Base-by-base conservation (phyloP, 2,329 filamentous ascomycete species). In the Fusarium sp. region DNA sequence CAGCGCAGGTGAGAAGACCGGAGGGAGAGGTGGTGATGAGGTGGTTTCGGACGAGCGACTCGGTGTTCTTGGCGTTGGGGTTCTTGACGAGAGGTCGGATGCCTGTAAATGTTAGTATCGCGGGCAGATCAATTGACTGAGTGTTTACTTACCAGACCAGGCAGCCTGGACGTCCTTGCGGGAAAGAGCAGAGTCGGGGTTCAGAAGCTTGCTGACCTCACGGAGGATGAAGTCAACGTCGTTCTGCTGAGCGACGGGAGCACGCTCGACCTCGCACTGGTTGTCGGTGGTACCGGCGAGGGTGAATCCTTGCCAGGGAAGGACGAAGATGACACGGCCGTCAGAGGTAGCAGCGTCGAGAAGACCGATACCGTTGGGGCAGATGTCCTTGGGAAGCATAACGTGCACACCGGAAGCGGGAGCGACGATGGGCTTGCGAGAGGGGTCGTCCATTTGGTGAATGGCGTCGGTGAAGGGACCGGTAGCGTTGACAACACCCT, bases 271-370 rank as follows among this genome's bases (percentile, higher is more conserved):
- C 20, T 85, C 82, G 59, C 91, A 92, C 5, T 92, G 89, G 61
- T 90, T 90, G 75, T 96, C 92, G 5, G 92, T 96, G 16, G 92
- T 95, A 72, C 92, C 92, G 52, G 93, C 92, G 66, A 96, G 92
- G 9, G 93, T 95, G 83, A 93, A 93, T 57, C 92, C 92, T 80
- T 95, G 91, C 92, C 92, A 96, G 10, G 92, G 92, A 55, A 96
- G 85, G 79, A 96, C 94, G 84, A 96, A 96, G 75, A 96, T 92
- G 70, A 96, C 92, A 76, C 92, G 89, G n/a, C 92, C 92, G 75
- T 96, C 92, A 1, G 92, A 95, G 7, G 68, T 70, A 5, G 93
- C 94, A 43, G 93, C 92, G 74, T 95, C 92, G 70, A 96, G 92
- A 53, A 96, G 84, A 67, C 92, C 92, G 90, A 95, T 95, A 77